These are phyloP conservation scores for Pyrenochaeta sp. DNA, from an alignment of 2,329 filamentous ascomycete species.

Conservation along the genomic window DNA sequence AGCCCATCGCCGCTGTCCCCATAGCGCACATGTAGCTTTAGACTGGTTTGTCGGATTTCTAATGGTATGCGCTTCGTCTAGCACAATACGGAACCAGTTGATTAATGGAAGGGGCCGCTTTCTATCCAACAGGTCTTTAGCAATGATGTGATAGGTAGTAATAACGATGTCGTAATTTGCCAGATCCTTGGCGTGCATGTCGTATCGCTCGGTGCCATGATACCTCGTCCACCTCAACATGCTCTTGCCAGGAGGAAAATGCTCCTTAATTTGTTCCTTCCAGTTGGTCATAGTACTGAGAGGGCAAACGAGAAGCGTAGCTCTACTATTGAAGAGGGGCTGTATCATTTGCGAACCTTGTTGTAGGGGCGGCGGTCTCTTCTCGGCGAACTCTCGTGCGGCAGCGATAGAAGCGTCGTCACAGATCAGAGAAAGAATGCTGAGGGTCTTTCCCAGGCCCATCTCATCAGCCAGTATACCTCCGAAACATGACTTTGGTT, in stretches of 20 bases:
- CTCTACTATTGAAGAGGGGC: slow-evolving; percentile 70
- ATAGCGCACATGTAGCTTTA: slow-evolving; percentile 81
- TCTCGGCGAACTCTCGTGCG: slow-evolving; percentile 68
- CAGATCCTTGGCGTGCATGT: slow-evolving; percentile 66
- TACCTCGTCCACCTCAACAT: slow-evolving; percentile 79
- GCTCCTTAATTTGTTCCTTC: slow-evolving; percentile 89
- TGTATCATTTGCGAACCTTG: slow-evolving; percentile 15
- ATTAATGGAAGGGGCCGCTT: slow-evolving; percentile 77
- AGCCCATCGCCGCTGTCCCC: slow-evolving; percentile 87
- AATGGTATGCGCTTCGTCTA: slow-evolving; percentile 96
- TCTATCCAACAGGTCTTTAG: slow-evolving; percentile 72
- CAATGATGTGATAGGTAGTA: slow-evolving; percentile 90
- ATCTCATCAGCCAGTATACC: slow-evolving; percentile 62
- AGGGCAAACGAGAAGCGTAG: slow-evolving; percentile 87
- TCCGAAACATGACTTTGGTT: slow-evolving; percentile 50
- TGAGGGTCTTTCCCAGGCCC: slow-evolving; percentile 68
- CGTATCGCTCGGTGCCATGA: slow-evolving; percentile 80
- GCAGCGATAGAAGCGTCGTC: slow-evolving; percentile 65
- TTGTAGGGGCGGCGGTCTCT: slow-evolving; percentile 53
- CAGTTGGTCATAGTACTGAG: slow-evolving; percentile 93
- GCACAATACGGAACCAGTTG: slow-evolving; percentile 91
- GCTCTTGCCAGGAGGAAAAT: slow-evolving; percentile 68
- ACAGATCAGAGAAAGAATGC: slow-evolving; percentile 80
- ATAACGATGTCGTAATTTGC: slow-evolving; percentile 83
- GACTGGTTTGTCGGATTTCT: slow-evolving; percentile 86